Base-by-base conservation (phyloP, 768 basidiomycete genomes). In the Naganishia randhawae region DNA sequence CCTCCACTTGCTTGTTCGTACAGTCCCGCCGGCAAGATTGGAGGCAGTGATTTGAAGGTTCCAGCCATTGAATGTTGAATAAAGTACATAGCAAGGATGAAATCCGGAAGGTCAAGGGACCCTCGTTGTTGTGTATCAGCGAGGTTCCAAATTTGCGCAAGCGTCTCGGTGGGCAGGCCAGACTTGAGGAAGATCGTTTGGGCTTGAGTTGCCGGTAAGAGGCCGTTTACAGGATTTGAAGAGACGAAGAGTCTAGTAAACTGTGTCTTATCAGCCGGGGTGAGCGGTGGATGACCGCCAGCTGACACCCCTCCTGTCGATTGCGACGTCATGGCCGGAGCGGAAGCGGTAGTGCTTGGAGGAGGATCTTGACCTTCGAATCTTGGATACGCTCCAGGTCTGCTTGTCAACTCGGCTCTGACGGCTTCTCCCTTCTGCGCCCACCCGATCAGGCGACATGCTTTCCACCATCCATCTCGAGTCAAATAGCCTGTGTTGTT, bases 61-160 rank as follows among this genome's bases (percentile, higher is more conserved):
- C 85, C 85, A 63, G 88, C 86, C 93, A 97, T 96, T 42, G 85
- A 82, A n/a, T 86, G 88, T 80, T 97, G 93, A 71, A 98, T 93
- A 76, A 97, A 86, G 80, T 91, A 92, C 93, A 96, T 94, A 45
- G 89, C 96, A 75, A 99, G 86, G 69, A 89, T 88, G 77, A 99
- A 99, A 80, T 99, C 96, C 51, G 88, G 84, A 17, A 86, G 82
- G 78, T 99, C 96, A 69, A 99, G 87, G 14, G 84, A 82, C 62
- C 96, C 95, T 69, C 96, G 85, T 72, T 89, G 86, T 80, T 94
- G 90, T 3, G 93, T 94, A 79, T 99, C 96, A n/a, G 94, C 89
- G 42, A 99, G 85, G 71, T 85, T 88, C 95, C 96, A 99, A 81
- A 98, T 94, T 77, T 92, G 89, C 37, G 89, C 87, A 29, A 99